Evolutionary conservation across 495 filamentous ascomycete species (phyloP), one percentile per base, ranked within the genome.

Genomic region (Poronia punctata): DNA sequence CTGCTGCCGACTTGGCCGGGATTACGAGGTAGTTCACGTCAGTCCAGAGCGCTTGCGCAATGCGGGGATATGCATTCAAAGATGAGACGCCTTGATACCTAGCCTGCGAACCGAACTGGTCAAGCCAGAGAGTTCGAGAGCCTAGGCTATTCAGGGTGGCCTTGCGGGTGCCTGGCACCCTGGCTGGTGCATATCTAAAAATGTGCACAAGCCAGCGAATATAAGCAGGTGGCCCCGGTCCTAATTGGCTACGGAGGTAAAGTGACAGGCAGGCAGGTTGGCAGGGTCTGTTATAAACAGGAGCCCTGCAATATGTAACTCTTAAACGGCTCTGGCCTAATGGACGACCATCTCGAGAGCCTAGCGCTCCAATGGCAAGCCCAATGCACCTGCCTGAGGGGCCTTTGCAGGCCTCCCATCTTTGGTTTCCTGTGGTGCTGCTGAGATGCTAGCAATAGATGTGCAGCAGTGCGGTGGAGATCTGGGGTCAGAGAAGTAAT

Each of bases 271-370:
- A n/a, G n/a, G n/a, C n/a, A n/a, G n/a, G n/a, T n/a, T n/a, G 46
- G 40, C 46, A 49, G 49, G 52, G 49, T 53, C 55, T 48, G 38
- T 46, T 56, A 50, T 56, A 47, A 43, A 43, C 52, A 53, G 54
- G 55, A 52, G 38, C 39, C 32, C 37, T 50, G 55, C 51, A 56
- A 50, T 56, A 55, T 53, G 53, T 46, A 49, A 46, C 45, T 59
- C 40, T 43, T 45, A 43, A 52, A 45, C 49, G 42, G 42, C 14
- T 19, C 35, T 28, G 42, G 27, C 22, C 35, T 38, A 7, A 30
- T 22, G 7, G 27, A 32, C 33, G 41, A 34, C 26, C 34, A 25
- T 24, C 19, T 25, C 28, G 42, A 33, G 42, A 35, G 24, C 21
- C 14, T 16, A 2, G 33, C 35, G 4, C 15, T 32, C 42, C 42